Percentiles rank a stretch among this genome's conserved stretches.
Conservation (phyloP, 495 filamentous ascomycete genomes). For the Penicillium taxi region DNA sequence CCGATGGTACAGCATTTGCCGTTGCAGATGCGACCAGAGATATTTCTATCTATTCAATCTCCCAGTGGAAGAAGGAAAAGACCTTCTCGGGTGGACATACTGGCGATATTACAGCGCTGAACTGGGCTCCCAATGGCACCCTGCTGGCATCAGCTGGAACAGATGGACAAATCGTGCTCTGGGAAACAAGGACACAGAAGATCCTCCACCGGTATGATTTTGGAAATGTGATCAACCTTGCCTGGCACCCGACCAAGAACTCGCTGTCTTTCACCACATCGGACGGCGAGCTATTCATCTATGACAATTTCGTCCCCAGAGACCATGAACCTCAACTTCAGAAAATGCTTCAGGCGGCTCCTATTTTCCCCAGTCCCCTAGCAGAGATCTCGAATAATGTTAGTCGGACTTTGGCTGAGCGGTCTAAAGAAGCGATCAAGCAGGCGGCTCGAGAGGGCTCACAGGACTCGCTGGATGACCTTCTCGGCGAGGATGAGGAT, state of each 20-base stretch:
- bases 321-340: slow-evolving; percentile 55
- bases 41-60: slow-evolving; percentile 73
- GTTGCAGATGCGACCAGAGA: slow-evolving; percentile 76
- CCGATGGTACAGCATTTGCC: slow-evolving; percentile 87
- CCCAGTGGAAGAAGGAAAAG: slow-evolving; percentile 81
- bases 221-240: slow-evolving; percentile 69
- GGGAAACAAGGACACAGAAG: slow-evolving; percentile 82
- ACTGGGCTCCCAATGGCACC: slow-evolving; percentile 92
- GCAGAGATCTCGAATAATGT: slow-evolving; percentile 62
- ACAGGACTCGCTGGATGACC: slow-evolving; percentile 54
- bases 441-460: slow-evolving; percentile 37
- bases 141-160: slow-evolving; percentile 73
- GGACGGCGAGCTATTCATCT: slow-evolving; percentile 86
- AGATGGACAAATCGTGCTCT: slow-evolving; percentile 76
- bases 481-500: slow-evolving; percentile 41
- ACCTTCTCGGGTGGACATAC: slow-evolving; percentile 69
- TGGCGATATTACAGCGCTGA: slow-evolving; percentile 76
- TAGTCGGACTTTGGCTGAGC: slow-evolving; percentile 46
- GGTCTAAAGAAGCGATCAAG: slow-evolving; percentile 42
- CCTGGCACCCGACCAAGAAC: slow-evolving; percentile 88
- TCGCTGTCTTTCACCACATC: slow-evolving; percentile 82
- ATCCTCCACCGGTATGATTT: slow-evolving; percentile 60
- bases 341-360: slow-evolving; percentile 62
- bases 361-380: slow-evolving; percentile 75
- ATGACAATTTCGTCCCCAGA: slow-evolving; percentile 65